Evolutionary conservation across 2,329 filamentous ascomycete species (phyloP).

Genomic region (Epichloe gansuensis): DNA sequence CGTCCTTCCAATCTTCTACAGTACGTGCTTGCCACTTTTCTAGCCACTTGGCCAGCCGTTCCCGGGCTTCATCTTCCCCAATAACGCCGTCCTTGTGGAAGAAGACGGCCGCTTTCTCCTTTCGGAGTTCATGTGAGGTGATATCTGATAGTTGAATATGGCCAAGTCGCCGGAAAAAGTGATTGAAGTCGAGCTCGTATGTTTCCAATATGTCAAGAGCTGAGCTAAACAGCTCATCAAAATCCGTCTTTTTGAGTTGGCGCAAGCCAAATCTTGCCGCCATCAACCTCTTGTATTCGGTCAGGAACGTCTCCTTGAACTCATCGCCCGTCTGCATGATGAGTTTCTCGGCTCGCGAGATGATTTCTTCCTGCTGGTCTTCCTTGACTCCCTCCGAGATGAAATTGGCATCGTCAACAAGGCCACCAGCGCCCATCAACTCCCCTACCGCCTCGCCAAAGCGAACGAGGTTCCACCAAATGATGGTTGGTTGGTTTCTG

Average conservation of each 20-base stretch:
- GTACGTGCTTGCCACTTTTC: slow-evolving; percentile 62
- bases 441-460: slow-evolving; percentile 84
- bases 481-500: slow-evolving; percentile 84
- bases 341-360: slow-evolving; percentile 68
- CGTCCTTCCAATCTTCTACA: slow-evolving; percentile 60
- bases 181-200: slow-evolving; percentile 81
- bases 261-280: slow-evolving; percentile 64
- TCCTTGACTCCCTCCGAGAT: slow-evolving; percentile 52
- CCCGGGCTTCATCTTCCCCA: slow-evolving; percentile 50
- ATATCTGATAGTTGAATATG: slow-evolving; percentile 48
- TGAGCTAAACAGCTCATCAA: slow-evolving; percentile 69
- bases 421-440: slow-evolving; percentile 62
- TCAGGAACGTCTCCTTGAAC: slow-evolving; percentile 74
- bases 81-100: slow-evolving; percentile 62
- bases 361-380: slow-evolving; percentile 54
- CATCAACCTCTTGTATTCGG: slow-evolving; percentile 86
- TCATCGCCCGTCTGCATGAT: slow-evolving; percentile 75
- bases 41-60: slow-evolving; percentile 65
- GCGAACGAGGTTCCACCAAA: slow-evolving; percentile 97
- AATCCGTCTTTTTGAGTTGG: slow-evolving; percentile 56
- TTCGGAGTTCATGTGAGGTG: slow-evolving; percentile 48
- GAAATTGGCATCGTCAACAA: slow-evolving; percentile 61
- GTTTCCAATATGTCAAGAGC: slow-evolving; percentile 70
- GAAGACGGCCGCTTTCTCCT: slow-evolving; percentile 55
- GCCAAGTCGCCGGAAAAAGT: slow-evolving; percentile 77